Base-by-base conservation (phyloP, 2,329 filamentous ascomycete genomes). In the Alternaria ventricosa region DNA sequence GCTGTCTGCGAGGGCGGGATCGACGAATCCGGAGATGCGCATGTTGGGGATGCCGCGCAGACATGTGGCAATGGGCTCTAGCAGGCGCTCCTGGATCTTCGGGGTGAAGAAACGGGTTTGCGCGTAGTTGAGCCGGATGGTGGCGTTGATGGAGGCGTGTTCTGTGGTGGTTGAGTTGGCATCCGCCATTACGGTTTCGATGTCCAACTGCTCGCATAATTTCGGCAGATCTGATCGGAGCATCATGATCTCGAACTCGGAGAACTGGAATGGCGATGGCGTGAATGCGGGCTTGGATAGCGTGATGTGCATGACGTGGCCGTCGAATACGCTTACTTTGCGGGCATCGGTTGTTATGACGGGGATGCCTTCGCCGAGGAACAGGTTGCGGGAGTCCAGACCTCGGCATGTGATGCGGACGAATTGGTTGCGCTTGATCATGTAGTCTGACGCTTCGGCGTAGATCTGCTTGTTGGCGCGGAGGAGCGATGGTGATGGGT, bases 381-480 rank as follows among this genome's bases (percentile, higher is more conserved):
- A 72, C 18, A 74, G 55, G 22, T 62, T 65, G 33, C 68, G 63
- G 9, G 63, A 62, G 23, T 73, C 64, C 54, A 74, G 46, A 43
- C 71, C 71, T 55, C 68, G 66, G 50, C 73, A 75, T 30, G 68
- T 72, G 28, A 75, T 60, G 51, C 69, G 73, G 22, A 75, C 67
- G 44, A 74, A 73, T 50, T 73, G 71, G 47, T 73, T 74, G 43
- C 71, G 69, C 64, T 69, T 74, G 60, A 71, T 70, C 70, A 72
- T 74, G 57, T 73, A 71, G 55, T 74, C 72, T 53, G 65, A 72
- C 8, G 73, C 72, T 61, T 75, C 73, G 43, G 62, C 60, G 46
- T 75, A 63, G n/a, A 75, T 66, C 61, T 74, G 73, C 59, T 70
- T 72, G 66, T 72, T 75, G 46, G 68, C 51, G 43, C 71, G 69